Evolutionary conservation across 1,139 yeast species (phyloP).

Genomic region (Candida glucosophila): DNA sequence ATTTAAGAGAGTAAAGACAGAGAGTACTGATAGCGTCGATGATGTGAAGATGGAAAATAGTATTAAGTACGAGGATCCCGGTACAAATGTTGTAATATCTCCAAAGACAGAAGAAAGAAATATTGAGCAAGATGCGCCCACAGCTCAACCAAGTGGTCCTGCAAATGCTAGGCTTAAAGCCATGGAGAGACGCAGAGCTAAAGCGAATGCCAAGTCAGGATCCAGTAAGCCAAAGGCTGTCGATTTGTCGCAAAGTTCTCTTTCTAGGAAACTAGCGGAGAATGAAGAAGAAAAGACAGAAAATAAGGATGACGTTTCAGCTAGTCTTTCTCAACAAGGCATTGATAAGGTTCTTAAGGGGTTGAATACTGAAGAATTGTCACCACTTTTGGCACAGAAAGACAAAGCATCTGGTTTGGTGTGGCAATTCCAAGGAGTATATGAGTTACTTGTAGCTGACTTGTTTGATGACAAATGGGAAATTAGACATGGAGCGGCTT

Average conservation of each 20-base stretch:
- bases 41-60: slow-evolving; percentile 2
- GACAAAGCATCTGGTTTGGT: slow-evolving; percentile 69
- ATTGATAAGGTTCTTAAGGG: slow-evolving; percentile 81
- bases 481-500: slow-evolving; percentile 89
- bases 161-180: slow-evolving; percentile 82
- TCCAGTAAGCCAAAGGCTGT: slow-evolving; percentile 47
- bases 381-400: slow-evolving; percentile 69
- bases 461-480: slow-evolving; percentile 90
- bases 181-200: slow-evolving; percentile 88
- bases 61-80: slow-evolving; percentile 4
- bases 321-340: slow-evolving; percentile 75
- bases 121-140: neutral
- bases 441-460: slow-evolving; percentile 72
- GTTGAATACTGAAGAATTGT: slow-evolving; percentile 57
- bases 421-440: slow-evolving; percentile 98
- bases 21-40: slow-evolving; percentile 2
- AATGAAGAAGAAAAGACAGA: slow-evolving; percentile 16
- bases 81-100: too few relatives aligned
- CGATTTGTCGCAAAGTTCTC: slow-evolving; percentile 72
- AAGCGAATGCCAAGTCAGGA: slow-evolving; percentile 62
- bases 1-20: slow-evolving; percentile 29
- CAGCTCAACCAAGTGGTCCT: slow-evolving; percentile 16
- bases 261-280: slow-evolving; percentile 51
- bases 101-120: slow-evolving; percentile 5
- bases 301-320: slow-evolving; percentile 29